Percentiles rank a stretch among this genome's conserved stretches.
phyloP scores from a whole-genome alignment of 306 rosid species.

The Cicer pinnatifidum region DNA sequence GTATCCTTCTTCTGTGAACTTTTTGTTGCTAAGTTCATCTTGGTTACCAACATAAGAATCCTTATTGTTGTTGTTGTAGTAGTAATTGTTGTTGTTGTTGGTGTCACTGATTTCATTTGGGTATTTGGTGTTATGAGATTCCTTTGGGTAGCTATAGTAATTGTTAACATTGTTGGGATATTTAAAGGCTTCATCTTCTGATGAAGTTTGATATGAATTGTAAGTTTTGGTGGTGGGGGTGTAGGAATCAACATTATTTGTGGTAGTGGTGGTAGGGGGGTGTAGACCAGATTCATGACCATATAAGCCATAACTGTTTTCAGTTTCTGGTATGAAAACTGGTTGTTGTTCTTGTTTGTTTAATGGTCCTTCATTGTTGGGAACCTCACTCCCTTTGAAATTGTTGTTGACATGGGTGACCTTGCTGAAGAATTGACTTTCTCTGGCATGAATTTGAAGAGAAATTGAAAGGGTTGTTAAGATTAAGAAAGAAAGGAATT shows the following conservation, averaged over 20 bases:
- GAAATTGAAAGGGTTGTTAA: conserved; percentile 54
- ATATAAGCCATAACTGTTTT: conserved; percentile 76
- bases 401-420: conserved; percentile 51
- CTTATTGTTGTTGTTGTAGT: conserved; percentile 42
- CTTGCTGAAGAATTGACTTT: conserved; percentile 90
- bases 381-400: conserved; percentile 44
- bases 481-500: conserved; percentile 47
- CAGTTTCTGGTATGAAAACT: conserved; percentile 62
- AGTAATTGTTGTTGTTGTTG: conserved; percentile 29
- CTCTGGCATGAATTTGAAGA: conserved; percentile 69
- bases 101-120: conserved; percentile 37
- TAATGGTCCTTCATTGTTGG: conserved; percentile 44
- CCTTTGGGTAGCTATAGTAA: conserved; percentile 42
- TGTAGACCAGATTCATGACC: conserved; percentile 76
- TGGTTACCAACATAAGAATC: conserved; percentile 34
- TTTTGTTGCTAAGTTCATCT: conserved; percentile 41
- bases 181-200: conserved; percentile 42
- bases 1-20: conserved; percentile 49
- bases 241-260: conserved; percentile 35
- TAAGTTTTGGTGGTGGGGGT: conserved; percentile 33
- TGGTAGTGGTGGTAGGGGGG: conserved; percentile 54
- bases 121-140: conserved; percentile 34
- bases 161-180: conserved; percentile 38
- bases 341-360: conserved; percentile 63
- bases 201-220: conserved; percentile 50